Evolutionary conservation across 805 yeast species (phyloP), one percentile per base, ranked within the genome.

Genomic region (Myxozyma monticola): DNA sequence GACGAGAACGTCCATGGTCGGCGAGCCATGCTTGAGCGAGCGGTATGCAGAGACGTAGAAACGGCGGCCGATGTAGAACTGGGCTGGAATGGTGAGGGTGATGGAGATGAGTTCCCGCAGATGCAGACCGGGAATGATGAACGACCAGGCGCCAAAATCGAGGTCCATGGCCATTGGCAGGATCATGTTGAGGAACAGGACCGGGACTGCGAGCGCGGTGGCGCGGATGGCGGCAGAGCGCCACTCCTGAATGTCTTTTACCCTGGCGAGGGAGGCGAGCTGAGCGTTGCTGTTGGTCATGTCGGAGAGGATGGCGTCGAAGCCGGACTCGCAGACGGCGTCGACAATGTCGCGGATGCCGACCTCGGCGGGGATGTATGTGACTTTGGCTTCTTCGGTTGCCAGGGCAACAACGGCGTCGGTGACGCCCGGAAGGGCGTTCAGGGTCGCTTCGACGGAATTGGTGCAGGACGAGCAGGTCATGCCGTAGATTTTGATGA

Each of bases 1-100:
- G 31, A 93, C 89, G 52, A 93, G 73, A 1, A 91, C 85, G 68
- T 93, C 99, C 99, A 93, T 95, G 6, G 91, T 88, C 21, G 87
- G 81, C n/a, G 79, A 71, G 4, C 82, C 76, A 62, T 86, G 89
- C 45, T 73, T 73, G 20, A 89, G 51, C 5, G 96, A 83, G 30
- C 76, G 77, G 63, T 69, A 75, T 6, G 93, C 79, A 48, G 87
- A 83, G 41, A 67, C 69, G 67, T 81, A 81, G 63, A 89, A 93
- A 30, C 76, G 72, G 5, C 70, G 60, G 0, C 96, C 97, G n/a
- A 88, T 69, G 56, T 72, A 67, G 57, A 83, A 78, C 63, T 85
- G 86, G 41, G 88, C 71, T 56, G 80, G 81, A 0, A 81, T 62
- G 0, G 85, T 76, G 2, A 86, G 63, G 0, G 73, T 62, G 10